phyloP scores from a whole-genome alignment of 140 eudicot species.

The Flaveria floridana region DNA sequence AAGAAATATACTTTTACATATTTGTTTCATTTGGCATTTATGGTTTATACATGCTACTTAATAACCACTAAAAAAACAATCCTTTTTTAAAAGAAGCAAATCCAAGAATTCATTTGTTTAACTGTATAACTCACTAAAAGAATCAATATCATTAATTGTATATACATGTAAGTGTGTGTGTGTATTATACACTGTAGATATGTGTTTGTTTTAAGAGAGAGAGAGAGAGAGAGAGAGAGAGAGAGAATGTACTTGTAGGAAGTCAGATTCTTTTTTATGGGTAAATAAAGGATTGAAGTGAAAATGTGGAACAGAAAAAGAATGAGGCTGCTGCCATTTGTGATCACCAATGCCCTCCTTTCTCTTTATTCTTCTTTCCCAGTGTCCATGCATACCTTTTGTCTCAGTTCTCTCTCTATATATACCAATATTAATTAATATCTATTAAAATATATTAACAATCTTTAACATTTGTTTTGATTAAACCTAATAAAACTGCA shows the following conservation, averaged over 20 bases:
- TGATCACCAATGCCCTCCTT: constrained; percentile 39
- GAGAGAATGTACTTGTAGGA: constrained; percentile 30
- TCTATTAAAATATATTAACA: not conserved
- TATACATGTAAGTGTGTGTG: not conserved
- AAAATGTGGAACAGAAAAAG: constrained; percentile 41
- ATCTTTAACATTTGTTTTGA: not conserved
- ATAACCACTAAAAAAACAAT: not conserved
- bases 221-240: constrained; percentile 6
- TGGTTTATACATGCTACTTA: not conserved
- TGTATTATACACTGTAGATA: not conserved
- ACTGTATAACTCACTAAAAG: not conserved
- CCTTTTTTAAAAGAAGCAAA: not conserved
- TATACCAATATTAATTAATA: not conserved
- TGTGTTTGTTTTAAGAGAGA: not conserved
- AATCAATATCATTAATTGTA: not conserved
- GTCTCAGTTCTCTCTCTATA: constrained; percentile 34
- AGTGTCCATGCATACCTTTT: constrained; percentile 35
- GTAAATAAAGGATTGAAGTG: constrained; percentile 39
- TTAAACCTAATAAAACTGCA: not conserved
- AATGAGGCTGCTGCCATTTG: constrained; percentile 49
- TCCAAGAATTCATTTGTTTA: not conserved
- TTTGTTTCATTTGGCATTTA: not conserved
- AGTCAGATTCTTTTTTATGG: constrained; percentile 36
- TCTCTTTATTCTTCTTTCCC: constrained; percentile 41
- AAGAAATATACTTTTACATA: not conserved